phyloP scores from a whole-genome alignment of 306 rosid genomes.

The Cicer chorassanicum region DNA sequence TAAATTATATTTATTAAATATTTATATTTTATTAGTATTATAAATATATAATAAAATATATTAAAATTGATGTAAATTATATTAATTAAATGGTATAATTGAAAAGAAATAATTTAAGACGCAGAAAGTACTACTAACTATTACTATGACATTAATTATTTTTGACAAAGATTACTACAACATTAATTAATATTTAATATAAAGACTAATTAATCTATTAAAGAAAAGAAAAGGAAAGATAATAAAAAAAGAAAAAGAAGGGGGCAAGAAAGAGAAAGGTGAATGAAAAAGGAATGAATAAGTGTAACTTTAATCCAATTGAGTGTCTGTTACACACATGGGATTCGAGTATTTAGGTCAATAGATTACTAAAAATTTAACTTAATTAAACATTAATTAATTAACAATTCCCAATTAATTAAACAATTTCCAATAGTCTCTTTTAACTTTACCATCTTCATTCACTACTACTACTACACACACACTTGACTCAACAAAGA shows the following conservation, averaged over 20 bases:
- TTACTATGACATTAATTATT: too few species aligned
- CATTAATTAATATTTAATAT: too few species aligned
- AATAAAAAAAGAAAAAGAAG: constrained; percentile 45
- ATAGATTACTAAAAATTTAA: constrained; percentile 36
- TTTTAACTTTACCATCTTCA: constrained; percentile 26
- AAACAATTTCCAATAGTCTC: constrained; percentile 35
- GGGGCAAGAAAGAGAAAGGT: constrained; percentile 56
- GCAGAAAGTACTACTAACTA: too few species aligned
- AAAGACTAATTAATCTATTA: too few species aligned
- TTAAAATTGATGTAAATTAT: too few species aligned
- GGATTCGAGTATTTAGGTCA: constrained; percentile 46
- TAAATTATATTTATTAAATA: too few species aligned
- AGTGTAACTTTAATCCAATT: constrained; percentile 41
- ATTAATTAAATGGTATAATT: too few species aligned
- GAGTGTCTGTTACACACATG: constrained; percentile 48
- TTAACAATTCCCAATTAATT: not conserved
- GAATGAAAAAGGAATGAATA: constrained; percentile 46
- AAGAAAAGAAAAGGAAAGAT: constrained; percentile 38
- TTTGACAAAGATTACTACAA: too few species aligned
- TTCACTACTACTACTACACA: not conserved
- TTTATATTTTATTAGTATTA: too few species aligned
- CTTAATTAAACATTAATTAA: too few species aligned
- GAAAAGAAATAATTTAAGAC: too few species aligned
- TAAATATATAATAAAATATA: too few species aligned
- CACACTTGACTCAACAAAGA: constrained; percentile 8